A percentile compares a stretch with the other conserved stretches of the same genome.
Evolutionary conservation across 148 eudicot species (phyloP).

Genomic region (Hydrangea macrophylla): DNA sequence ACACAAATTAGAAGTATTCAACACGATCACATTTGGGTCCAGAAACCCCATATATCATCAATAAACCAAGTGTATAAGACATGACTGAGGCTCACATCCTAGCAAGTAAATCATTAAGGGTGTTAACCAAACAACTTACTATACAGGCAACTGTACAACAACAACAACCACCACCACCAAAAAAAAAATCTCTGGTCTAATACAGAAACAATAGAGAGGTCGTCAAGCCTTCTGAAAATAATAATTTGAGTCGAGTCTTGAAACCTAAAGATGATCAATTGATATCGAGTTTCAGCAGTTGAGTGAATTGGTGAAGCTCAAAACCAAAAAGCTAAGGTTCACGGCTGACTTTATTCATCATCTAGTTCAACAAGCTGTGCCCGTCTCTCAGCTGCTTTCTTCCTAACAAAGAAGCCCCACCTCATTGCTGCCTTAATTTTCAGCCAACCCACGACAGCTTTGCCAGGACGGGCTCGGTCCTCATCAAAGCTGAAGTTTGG

Average conservation of each 20-base stretch:
- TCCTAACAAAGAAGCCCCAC: constrained; percentile 74
- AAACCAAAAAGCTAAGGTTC: neutral
- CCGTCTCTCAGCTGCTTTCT: constrained; percentile 74
- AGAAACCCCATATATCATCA: too few species aligned
- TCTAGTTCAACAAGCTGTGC: constrained; percentile 59
- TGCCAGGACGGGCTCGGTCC: constrained; percentile 53
- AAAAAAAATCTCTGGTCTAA: neutral
- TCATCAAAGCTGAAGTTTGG: constrained; percentile 35
- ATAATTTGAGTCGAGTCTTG: too few species aligned
- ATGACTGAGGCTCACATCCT: neutral
- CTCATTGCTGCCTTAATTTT: constrained; percentile 78
- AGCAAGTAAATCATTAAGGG: neutral
- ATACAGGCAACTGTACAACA: neutral
- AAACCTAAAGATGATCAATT: neutral
- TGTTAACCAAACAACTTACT: neutral
- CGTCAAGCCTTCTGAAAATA: neutral
- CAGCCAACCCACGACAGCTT: constrained; percentile 71
- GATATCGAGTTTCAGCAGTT: neutral
- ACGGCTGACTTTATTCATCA: constrained; percentile 23
- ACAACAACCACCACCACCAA: too few species aligned
- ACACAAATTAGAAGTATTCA: too few species aligned
- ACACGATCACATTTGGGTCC: too few species aligned
- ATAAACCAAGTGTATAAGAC: too few species aligned
- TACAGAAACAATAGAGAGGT: neutral
- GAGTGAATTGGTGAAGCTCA: neutral